Evolutionary conservation across 129 eudicot species (phyloP), one percentile per base, ranked within the genome.

Genomic region (Flaveria trinervia): DNA sequence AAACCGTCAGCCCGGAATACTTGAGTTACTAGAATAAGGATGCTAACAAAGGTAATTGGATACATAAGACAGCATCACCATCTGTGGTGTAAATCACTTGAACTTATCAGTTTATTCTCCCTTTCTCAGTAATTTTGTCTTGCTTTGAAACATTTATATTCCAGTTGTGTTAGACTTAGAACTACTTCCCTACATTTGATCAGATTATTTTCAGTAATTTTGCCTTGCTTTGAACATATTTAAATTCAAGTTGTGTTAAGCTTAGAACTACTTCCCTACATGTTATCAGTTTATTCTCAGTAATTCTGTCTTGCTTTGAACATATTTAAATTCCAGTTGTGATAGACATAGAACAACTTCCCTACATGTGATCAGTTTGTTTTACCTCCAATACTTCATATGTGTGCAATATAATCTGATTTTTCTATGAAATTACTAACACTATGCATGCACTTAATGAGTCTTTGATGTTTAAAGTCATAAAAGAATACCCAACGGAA

Each of bases 331-430:
- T 43, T 23, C 69, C 15, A 26, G 14, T 14, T 62, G 2, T 5
- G 5, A 14, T 46, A 13, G 43, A 48, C 11, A 62, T 64, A 17
- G 14, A 75, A 64, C 30, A 30, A 64, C 62, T 45, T 41, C 65
- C 80, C 39, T 48, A 65, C 73, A 41, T 52, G 65, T 54, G 76
- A 72, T 33, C 65, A 30, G 76, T 52, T 72, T 51, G 76, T 30
- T 30, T 72, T 54, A 54, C 25, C 17, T 52, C 46, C 65, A 52
- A 72, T 46, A 54, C 50, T 72, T 54, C 51, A 52, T 18, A 44
- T 73, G 55, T 72, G 67, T 72, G 67, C 41, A 36, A 36, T 55
- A 64, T 28, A 30, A 72, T 33, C 45, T 20, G 9, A 20, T 39
- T 17, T 39, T 17, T n/a, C 18, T 72, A 54, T 3, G 36, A 17